phyloP scores from a whole-genome alignment of 371 early-diverging fungal species.

The Mortierella sp. region DNA sequence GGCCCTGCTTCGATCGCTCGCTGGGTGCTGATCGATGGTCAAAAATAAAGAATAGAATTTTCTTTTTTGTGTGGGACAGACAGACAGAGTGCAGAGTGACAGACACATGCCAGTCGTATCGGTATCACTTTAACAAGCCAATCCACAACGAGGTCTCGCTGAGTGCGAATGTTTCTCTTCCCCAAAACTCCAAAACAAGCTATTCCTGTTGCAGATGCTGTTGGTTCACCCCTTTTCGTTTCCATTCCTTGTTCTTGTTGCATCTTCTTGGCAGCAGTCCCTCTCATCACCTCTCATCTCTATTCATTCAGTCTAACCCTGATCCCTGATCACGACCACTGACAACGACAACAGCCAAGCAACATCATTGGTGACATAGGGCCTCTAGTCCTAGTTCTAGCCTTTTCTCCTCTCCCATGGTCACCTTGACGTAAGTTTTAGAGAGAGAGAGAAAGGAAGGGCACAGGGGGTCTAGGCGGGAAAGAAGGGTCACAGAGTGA shows the following conservation, averaged over 20 bases:
- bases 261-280: not conserved
- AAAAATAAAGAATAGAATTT: not conserved
- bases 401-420: not conserved
- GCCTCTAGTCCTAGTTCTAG: not conserved
- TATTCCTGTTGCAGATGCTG: not conserved
- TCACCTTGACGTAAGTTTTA: slow-evolving; percentile 35
- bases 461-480: not conserved
- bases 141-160: too few relatives aligned
- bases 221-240: not conserved
- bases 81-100: too few relatives aligned
- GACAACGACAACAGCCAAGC: not conserved
- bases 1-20: slow-evolving; percentile 53
- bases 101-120: not conserved
- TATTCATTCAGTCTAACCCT: not conserved
- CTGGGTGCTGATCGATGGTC: slow-evolving; percentile 18
- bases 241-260: not conserved
- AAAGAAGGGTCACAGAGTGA: not conserved
- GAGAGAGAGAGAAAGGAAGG: not conserved
- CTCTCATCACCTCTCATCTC: not conserved
- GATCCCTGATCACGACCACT: not conserved
- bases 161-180: not conserved
- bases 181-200: slow-evolving; percentile 37
- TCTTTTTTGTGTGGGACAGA: not conserved
- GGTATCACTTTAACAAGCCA: too few relatives aligned
- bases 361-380: too few relatives aligned